Conservation (phyloP, 805 yeast species). For the Suhomyces kilbournensis region DNA sequence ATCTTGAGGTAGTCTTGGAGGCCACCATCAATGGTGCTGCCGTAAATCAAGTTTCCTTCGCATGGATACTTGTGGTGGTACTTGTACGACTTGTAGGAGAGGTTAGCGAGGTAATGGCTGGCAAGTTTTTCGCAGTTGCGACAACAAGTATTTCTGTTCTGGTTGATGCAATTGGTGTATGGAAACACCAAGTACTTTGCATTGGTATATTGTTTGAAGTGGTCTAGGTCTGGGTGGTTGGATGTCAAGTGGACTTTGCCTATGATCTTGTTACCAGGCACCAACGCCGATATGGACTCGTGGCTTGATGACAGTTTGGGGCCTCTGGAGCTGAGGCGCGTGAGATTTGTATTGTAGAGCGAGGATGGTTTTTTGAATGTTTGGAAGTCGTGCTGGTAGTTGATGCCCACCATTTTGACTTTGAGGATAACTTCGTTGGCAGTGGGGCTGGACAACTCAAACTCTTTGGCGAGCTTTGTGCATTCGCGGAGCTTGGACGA, state of each 20-base stretch:
- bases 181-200: constrained; percentile 33
- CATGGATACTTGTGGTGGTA: constrained; percentile 22
- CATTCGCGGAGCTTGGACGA: constrained; percentile 18
- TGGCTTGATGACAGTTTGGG: neutral
- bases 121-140: constrained; percentile 16
- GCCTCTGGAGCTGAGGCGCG: neutral
- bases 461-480: constrained; percentile 25
- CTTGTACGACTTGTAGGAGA: constrained; percentile 8
- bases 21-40: constrained; percentile 38
- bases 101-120: neutral
- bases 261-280: constrained; percentile 34
- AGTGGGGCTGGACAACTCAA: constrained; percentile 8
- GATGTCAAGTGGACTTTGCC: constrained; percentile 22
- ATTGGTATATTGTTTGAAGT: constrained; percentile 1
- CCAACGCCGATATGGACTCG: constrained; percentile 12
- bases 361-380: constrained; percentile 7
- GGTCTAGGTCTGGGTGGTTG: constrained; percentile 1
- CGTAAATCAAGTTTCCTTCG: constrained; percentile 23
- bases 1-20: constrained; percentile 35
- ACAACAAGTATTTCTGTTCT: constrained; percentile 14
- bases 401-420: constrained; percentile 28
- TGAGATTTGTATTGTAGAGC: neutral
- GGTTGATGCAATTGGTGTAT: constrained; percentile 30
- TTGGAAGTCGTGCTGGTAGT: constrained; percentile 25
- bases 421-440: constrained; percentile 21